These are phyloP conservation scores for Eimeria falciformis DNA, from an alignment of 169 alveolate genomes.

Conservation along the genomic window DNA sequence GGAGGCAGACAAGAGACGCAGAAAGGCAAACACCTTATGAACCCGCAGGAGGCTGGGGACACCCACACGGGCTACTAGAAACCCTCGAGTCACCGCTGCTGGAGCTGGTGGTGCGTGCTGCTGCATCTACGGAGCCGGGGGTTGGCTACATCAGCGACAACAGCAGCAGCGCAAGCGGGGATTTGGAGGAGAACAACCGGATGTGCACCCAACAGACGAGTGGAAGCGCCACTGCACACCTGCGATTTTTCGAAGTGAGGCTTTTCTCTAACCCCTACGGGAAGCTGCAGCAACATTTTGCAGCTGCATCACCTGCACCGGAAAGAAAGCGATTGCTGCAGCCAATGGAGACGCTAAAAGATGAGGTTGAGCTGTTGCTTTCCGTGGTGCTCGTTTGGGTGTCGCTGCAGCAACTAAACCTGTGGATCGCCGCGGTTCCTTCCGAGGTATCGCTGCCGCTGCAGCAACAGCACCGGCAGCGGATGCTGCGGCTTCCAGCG, in stretches of 20 bases:
- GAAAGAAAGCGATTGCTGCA: too few relatives aligned
- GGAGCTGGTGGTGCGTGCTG: conserved; percentile 64
- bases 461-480: conserved; percentile 56
- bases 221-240: too few relatives aligned
- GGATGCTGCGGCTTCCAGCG: conserved; percentile 58
- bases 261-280: too few relatives aligned
- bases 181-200: too few relatives aligned
- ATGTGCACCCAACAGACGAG: too few relatives aligned
- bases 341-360: too few relatives aligned
- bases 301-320: too few relatives aligned
- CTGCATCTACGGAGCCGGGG: conserved; percentile 6
- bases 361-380: too few relatives aligned
- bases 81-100: conserved; percentile 9
- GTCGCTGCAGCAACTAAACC: conserved; percentile 40
- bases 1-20: background rate
- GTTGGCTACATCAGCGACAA: background rate
- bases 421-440: conserved; percentile 66
- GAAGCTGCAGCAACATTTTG: too few relatives aligned
- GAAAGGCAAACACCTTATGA: background rate
- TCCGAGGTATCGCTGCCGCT: conserved; percentile 41
- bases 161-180: conserved; percentile 16
- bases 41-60: background rate
- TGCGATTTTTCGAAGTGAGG: too few relatives aligned
- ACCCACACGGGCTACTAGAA: background rate
- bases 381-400: too few relatives aligned